Conservation (phyloP, 306 rosid species). For the Delonix regia region DNA sequence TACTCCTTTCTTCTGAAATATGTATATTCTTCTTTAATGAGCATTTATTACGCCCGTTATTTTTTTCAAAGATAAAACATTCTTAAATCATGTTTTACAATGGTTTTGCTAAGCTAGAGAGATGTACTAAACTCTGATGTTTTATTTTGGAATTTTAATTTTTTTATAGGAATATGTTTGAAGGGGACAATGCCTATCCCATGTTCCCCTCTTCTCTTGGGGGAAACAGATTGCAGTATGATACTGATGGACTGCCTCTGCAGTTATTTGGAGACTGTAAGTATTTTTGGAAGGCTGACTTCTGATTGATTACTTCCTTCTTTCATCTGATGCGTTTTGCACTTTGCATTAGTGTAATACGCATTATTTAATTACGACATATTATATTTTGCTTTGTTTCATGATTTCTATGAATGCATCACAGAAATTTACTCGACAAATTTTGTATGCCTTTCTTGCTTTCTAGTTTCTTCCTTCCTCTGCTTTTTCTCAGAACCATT, state of each 20-base stretch:
- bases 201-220: constrained; percentile 30
- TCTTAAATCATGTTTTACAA: background rate
- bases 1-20: constrained; percentile 1
- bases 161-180: constrained; percentile 32
- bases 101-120: background rate
- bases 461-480: background rate
- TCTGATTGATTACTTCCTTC: background rate
- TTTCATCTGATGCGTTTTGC: constrained; percentile 23
- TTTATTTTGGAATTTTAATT: background rate
- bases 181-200: constrained; percentile 31
- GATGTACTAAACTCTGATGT: background rate
- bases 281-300: constrained; percentile 8
- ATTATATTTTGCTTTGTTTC: background rate
- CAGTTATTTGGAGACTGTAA: constrained; percentile 42
- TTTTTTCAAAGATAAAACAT: too few relatives aligned
- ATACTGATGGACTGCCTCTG: constrained; percentile 35
- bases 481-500: background rate
- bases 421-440: background rate
- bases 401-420: background rate
- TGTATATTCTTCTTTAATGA: background rate
- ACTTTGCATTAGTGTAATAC: constrained; percentile 33
- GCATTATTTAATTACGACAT: background rate
- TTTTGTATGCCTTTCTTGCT: background rate
- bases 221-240: constrained; percentile 36
- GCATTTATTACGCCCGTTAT: too few relatives aligned